phyloP scores from a whole-genome alignment of 768 basidiomycete species.

The Boletus edulis region DNA sequence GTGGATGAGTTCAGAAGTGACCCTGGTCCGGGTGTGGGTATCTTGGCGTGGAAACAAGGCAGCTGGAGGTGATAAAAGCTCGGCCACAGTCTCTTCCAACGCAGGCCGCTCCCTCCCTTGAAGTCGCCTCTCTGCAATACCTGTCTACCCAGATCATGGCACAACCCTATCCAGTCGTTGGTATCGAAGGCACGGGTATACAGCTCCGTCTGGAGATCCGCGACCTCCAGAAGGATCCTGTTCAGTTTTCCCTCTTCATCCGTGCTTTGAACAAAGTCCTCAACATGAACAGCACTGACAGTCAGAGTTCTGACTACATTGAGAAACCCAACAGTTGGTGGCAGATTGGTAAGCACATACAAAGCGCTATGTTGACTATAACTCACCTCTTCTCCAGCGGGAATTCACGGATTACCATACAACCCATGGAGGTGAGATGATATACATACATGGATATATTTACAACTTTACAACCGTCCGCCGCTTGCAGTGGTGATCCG shows the following conservation, averaged over 20 bases:
- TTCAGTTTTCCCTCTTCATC: slow-evolving; percentile 20
- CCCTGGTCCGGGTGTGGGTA: background rate
- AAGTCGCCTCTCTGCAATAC: background rate
- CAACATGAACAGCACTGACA: background rate
- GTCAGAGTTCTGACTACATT: background rate
- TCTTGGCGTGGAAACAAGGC: background rate
- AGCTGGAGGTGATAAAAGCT: slow-evolving; percentile 1
- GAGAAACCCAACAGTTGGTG: slow-evolving; percentile 21
- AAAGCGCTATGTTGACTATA: background rate
- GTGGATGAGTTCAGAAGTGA: background rate
- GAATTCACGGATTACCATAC: slow-evolving; percentile 19
- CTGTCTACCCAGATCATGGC: slow-evolving; percentile 7
- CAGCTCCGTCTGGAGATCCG: slow-evolving; percentile 16
- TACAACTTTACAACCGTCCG: background rate
- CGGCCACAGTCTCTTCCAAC: background rate
- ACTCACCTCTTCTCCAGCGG: slow-evolving; percentile 3
- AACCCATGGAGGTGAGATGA: slow-evolving; percentile 7
- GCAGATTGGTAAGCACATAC: slow-evolving; percentile 13
- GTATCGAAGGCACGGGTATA: background rate
- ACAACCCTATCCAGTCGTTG: slow-evolving; percentile 8
- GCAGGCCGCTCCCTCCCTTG: background rate
- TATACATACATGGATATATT: too few relatives aligned
- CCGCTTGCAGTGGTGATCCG: slow-evolving; percentile 16
- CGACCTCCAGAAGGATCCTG: slow-evolving; percentile 9
- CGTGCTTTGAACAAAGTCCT: slow-evolving; percentile 8